phyloP scores from a whole-genome alignment of 148 eudicot species.

The Vaccinium vitisidaea region DNA sequence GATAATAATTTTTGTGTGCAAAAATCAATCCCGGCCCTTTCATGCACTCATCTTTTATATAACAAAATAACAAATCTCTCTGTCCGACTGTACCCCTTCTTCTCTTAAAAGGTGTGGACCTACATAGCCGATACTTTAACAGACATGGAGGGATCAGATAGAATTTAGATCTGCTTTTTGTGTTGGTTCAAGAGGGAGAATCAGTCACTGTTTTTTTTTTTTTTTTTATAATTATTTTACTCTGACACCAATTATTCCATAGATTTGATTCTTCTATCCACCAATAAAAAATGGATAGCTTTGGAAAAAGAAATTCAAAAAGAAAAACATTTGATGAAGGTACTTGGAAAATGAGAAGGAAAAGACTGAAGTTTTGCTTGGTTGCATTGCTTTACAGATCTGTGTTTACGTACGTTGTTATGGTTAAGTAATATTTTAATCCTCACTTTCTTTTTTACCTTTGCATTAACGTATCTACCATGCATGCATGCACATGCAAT shows the following conservation, averaged over 20 bases:
- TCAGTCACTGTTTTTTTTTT: not conserved
- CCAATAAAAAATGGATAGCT: not conserved
- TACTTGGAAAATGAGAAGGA: not conserved
- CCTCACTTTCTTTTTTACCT: not conserved
- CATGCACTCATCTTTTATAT: too few species aligned
- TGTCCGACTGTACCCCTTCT: too few species aligned
- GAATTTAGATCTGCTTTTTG: conserved; percentile 10
- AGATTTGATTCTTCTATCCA: conserved; percentile 20
- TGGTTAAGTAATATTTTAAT: not conserved
- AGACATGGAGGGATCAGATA: conserved; percentile 7
- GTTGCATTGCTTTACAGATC: not conserved
- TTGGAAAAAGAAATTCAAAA: not conserved
- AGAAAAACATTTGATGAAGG: not conserved
- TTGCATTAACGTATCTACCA: not conserved
- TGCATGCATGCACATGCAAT: not conserved
- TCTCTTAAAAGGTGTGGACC: not conserved
- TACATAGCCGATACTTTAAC: conserved; percentile 15
- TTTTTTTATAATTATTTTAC: not conserved
- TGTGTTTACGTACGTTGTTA: not conserved
- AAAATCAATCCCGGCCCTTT: too few species aligned
- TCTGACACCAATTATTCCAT: conserved; percentile 18
- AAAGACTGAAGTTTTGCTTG: not conserved
- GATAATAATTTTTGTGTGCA: too few species aligned
- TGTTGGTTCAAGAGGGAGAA: conserved; percentile 20
- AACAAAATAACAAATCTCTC: too few species aligned